A percentile compares a stretch with the other conserved stretches of the same genome.
phyloP scores from a whole-genome alignment of 768 basidiomycete genomes.

The Lepiota brunneoincarnata region DNA sequence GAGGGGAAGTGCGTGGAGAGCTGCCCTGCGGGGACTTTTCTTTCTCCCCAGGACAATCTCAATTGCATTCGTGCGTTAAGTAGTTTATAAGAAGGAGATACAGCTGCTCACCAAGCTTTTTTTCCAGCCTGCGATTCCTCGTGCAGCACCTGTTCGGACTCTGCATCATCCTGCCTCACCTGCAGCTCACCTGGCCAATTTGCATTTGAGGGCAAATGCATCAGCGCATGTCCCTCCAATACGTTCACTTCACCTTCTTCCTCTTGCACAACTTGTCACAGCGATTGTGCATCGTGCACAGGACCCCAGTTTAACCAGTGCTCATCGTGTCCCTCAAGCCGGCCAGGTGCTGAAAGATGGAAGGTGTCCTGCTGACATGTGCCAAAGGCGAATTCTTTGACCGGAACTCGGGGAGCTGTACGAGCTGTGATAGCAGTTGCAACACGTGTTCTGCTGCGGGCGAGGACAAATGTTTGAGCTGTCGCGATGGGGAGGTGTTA shows the following conservation, averaged over 20 bases:
- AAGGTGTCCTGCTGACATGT: constrained; percentile 77
- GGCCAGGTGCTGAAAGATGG: constrained; percentile 75
- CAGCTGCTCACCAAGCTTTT: constrained; percentile 5
- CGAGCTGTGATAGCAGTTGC: constrained; percentile 73
- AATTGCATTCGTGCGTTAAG: constrained; percentile 66
- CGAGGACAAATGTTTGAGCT: constrained; percentile 67
- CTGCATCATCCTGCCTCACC: constrained; percentile 68
- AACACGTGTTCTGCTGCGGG: constrained; percentile 76
- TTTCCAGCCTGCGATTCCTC: constrained; percentile 40
- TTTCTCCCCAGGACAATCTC: constrained; percentile 66
- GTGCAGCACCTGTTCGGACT: constrained; percentile 70
- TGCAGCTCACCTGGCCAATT: constrained; percentile 60
- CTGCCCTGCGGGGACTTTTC: constrained; percentile 75
- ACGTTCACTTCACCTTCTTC: constrained; percentile 59
- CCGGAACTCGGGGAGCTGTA: constrained; percentile 56
- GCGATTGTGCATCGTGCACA: constrained; percentile 82
- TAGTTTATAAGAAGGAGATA: background rate
- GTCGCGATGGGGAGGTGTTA: constrained; percentile 65
- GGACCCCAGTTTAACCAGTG: constrained; percentile 81
- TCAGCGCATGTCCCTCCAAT: constrained; percentile 69
- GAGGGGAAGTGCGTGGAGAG: constrained; percentile 64
- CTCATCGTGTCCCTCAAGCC: constrained; percentile 59
- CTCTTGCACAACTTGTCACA: constrained; percentile 74
- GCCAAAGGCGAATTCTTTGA: constrained; percentile 74
- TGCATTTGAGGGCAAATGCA: constrained; percentile 72